phyloP scores from a whole-genome alignment of 2,329 filamentous ascomycete species.

The Talaromyces sp. region DNA sequence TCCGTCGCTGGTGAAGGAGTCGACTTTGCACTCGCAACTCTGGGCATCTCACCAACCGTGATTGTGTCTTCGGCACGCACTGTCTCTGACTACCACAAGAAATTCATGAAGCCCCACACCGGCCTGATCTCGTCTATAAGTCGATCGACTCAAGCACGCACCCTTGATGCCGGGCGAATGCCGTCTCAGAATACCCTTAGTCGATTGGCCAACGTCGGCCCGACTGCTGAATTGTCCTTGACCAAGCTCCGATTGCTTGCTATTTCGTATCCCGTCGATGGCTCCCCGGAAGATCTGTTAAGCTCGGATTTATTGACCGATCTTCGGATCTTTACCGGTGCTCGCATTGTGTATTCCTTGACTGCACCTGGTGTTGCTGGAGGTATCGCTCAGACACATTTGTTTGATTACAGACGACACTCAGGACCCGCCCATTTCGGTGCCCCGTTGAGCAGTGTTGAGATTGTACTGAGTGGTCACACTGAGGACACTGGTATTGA shows the following conservation, averaged over 20 bases:
- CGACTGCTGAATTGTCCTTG: slow-evolving; percentile 40
- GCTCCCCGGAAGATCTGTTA: slow-evolving; percentile 58
- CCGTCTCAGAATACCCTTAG: slow-evolving; percentile 62
- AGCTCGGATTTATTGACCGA: slow-evolving; percentile 70
- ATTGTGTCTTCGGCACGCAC: slow-evolving; percentile 73
- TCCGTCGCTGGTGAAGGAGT: slow-evolving; percentile 73
- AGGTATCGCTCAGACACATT: slow-evolving; percentile 77
- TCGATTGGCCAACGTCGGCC: slow-evolving; percentile 34
- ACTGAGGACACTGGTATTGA: slow-evolving; percentile 30
- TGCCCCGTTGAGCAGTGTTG: slow-evolving; percentile 71
- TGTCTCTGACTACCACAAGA: slow-evolving; percentile 63
- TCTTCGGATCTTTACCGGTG: slow-evolving; percentile 73
- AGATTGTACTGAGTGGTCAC: slow-evolving; percentile 61
- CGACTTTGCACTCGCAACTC: slow-evolving; percentile 68
- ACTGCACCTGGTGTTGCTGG: slow-evolving; percentile 81
- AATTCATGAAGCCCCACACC: slow-evolving; percentile 57
- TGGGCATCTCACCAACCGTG: slow-evolving; percentile 74
- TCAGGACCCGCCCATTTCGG: slow-evolving; percentile 67
- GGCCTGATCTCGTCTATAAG: slow-evolving; percentile 63
- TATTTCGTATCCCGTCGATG: slow-evolving; percentile 68
- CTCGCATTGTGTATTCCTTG: slow-evolving; percentile 79
- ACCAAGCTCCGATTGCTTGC: slow-evolving; percentile 79
- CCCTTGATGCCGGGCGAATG: slow-evolving; percentile 70
- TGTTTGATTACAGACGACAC: slow-evolving; percentile 74
- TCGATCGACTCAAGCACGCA: slow-evolving; percentile 68